phyloP scores from a whole-genome alignment of 352 stramenopile genomes.

The Pythium biforme region DNA sequence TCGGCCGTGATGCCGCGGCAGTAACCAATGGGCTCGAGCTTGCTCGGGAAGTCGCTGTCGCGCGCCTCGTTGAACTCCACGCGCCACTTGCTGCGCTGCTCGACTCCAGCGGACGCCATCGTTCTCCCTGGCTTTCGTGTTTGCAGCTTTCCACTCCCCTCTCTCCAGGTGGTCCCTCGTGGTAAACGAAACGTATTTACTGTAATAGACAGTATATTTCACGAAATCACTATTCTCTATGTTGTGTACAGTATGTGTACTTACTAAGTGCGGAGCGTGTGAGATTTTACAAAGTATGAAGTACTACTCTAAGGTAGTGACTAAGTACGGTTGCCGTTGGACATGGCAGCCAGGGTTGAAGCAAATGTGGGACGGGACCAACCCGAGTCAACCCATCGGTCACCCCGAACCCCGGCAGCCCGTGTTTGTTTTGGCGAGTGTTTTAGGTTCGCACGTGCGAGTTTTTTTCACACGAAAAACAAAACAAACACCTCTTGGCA shows the following conservation, averaged over 20 bases:
- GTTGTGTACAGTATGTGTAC: not conserved
- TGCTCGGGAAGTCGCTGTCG: constrained; percentile 63
- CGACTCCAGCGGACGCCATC: constrained; percentile 24
- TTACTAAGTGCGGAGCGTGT: constrained; percentile 1
- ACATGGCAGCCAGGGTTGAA: constrained; percentile 10
- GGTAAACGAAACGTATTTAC: not conserved
- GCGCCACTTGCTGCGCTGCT: constrained; percentile 61
- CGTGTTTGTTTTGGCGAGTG: not conserved
- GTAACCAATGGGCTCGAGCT: constrained; percentile 69
- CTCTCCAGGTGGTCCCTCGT: constrained; percentile 13
- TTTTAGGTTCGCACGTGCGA: constrained; percentile 1
- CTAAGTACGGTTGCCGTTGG: constrained; percentile 22
- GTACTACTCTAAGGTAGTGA: not conserved
- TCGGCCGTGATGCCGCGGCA: constrained; percentile 52
- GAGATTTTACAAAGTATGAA: not conserved
- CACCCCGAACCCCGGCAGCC: not conserved
- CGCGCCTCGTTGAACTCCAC: constrained; percentile 72
- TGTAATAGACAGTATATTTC: not conserved
- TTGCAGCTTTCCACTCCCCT: not conserved
- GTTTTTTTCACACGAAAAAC: not conserved
- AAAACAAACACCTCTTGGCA: not conserved
- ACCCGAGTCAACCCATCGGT: constrained; percentile 10
- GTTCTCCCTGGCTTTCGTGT: not conserved
- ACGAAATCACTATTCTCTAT: not conserved
- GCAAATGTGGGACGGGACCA: constrained; percentile 18